Conservation (phyloP, 371 early-diverging fungal species). For the Rhizopus sp. region DNA sequence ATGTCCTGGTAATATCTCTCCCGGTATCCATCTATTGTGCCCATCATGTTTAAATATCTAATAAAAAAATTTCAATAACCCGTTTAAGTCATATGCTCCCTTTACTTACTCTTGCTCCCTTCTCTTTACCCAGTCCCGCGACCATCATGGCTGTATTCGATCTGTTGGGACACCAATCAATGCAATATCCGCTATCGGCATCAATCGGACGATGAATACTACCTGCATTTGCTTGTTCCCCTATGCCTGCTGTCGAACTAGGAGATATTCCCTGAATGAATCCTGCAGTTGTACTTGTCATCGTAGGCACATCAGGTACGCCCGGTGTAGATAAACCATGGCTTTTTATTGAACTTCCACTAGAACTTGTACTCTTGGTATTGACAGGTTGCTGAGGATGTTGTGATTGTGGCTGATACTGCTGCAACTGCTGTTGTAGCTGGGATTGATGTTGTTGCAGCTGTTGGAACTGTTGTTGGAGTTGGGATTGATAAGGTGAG, state of each 20-base stretch:
- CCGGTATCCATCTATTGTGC: slow-evolving; percentile 67
- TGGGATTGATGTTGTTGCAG: slow-evolving; percentile 4
- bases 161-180: slow-evolving; percentile 91
- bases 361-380: slow-evolving; percentile 41
- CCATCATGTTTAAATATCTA: slow-evolving; percentile 66
- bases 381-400: slow-evolving; percentile 26
- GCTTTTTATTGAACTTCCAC: slow-evolving; percentile 35
- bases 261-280: slow-evolving; percentile 30
- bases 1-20: slow-evolving; percentile 69
- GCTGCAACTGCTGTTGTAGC: slow-evolving; percentile 1
- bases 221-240: slow-evolving; percentile 13
- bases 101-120: slow-evolving; percentile 65
- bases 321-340: slow-evolving; percentile 40
- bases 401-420: not conserved
- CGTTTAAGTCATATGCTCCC: not conserved
- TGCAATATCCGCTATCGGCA: slow-evolving; percentile 67
- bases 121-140: slow-evolving; percentile 85
- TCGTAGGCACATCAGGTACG: slow-evolving; percentile 18
- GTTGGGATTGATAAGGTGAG: slow-evolving; percentile 1
- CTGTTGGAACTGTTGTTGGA: slow-evolving; percentile 8
- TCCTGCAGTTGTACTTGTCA: slow-evolving; percentile 14
- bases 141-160: slow-evolving; percentile 82
- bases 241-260: slow-evolving; percentile 20
- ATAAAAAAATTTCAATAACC: too few relatives aligned
- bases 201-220: slow-evolving; percentile 42